A percentile compares a stretch with the other conserved stretches of the same genome.
Conservation (phyloP, 2,329 filamentous ascomycete genomes). For the Trichoderma endophyticum region DNA sequence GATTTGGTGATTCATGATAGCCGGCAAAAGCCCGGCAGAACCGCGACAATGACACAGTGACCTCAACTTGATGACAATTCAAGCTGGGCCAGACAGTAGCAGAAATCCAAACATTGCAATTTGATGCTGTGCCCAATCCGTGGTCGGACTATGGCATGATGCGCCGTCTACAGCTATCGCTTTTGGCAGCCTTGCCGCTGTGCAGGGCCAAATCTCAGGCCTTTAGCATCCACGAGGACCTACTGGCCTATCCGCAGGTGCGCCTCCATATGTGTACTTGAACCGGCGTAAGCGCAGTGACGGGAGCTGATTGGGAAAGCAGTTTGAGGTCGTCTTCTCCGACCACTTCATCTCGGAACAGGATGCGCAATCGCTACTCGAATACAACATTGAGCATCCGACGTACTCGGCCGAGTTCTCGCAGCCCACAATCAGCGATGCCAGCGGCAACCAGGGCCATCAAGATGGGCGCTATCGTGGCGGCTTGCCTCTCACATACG, state of each 20-base stretch:
- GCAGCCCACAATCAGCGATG: slow-evolving; percentile 38
- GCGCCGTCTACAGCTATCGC: slow-evolving; percentile 47
- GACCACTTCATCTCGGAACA: slow-evolving; percentile 68
- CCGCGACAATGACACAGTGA: slow-evolving; percentile 31
- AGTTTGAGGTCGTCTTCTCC: slow-evolving; percentile 80
- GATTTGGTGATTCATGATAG: neutral
- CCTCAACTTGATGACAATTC: slow-evolving; percentile 10
- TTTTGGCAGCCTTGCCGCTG: slow-evolving; percentile 46
- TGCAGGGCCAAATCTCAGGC: slow-evolving; percentile 48
- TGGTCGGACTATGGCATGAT: slow-evolving; percentile 38
- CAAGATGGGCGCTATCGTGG: slow-evolving; percentile 27
- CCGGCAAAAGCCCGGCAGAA: slow-evolving; percentile 25
- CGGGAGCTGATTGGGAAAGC: neutral
- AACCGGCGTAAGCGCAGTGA: neutral
- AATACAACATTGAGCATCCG: slow-evolving; percentile 34
- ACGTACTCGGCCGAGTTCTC: slow-evolving; percentile 41
- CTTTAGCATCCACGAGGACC: slow-evolving; percentile 86
- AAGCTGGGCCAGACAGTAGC: neutral
- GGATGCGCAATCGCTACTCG: slow-evolving; percentile 63
- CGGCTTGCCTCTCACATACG: slow-evolving; percentile 51
- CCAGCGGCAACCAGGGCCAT: slow-evolving; percentile 25
- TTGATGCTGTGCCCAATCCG: neutral
- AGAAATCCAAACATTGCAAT: neutral
- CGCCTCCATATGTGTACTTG: neutral
- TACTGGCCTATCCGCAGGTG: slow-evolving; percentile 85